phyloP scores from a whole-genome alignment of 768 basidiomycete species.

The Rhodotorula diobovata region DNA sequence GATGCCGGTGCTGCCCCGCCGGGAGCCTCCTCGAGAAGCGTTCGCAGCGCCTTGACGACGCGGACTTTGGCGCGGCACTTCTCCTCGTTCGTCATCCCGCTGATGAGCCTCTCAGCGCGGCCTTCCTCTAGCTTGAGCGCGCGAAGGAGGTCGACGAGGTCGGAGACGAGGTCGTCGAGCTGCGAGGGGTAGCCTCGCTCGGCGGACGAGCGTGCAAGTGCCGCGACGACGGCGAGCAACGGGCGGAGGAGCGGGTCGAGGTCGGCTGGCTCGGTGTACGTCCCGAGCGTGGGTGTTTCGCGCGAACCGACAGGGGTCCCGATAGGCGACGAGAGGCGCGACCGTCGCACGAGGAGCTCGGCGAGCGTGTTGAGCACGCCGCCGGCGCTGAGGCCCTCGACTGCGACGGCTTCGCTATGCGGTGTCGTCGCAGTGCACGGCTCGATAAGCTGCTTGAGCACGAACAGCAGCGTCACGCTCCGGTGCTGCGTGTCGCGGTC shows the following conservation, averaged over 20 bases:
- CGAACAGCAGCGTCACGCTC: constrained; percentile 13
- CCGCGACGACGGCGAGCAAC: constrained; percentile 4
- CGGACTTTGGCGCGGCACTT: not conserved
- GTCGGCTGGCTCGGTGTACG: not conserved
- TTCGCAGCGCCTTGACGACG: constrained; percentile 17
- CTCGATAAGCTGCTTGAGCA: constrained; percentile 6
- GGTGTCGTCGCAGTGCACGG: not conserved
- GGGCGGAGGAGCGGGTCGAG: constrained; percentile 5
- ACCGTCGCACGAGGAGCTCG: constrained; percentile 15
- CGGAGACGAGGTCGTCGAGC: constrained; percentile 23
- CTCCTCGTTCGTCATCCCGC: constrained; percentile 6
- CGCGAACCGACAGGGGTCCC: not conserved
- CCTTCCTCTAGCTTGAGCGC: not conserved
- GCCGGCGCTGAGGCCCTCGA: not conserved
- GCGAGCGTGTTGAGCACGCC: constrained; percentile 3
- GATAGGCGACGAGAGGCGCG: not conserved
- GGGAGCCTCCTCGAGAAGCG: constrained; percentile 20
- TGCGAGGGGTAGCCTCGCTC: constrained; percentile 10
- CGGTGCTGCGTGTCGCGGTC: constrained; percentile 12
- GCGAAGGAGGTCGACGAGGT: constrained; percentile 6
- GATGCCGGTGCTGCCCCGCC: not conserved
- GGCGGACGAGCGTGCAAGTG: constrained; percentile 1
- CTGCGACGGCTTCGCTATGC: not conserved
- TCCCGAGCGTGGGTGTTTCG: not conserved
- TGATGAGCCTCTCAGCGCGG: not conserved